Conservation (phyloP, 345 rosid species). For the Gossypioides kirkii region DNA sequence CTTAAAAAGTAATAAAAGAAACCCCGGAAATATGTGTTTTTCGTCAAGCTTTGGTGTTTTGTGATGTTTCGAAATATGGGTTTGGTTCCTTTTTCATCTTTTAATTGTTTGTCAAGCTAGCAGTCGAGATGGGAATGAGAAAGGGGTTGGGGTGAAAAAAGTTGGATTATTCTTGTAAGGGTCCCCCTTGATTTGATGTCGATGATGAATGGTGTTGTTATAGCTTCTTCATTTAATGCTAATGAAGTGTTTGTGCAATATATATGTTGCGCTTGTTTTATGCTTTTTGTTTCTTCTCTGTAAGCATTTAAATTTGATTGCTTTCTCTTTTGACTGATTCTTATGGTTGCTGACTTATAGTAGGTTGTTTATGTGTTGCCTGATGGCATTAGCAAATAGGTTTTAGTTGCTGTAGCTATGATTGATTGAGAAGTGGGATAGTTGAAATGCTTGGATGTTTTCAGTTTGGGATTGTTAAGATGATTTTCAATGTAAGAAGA, state of each 20-base stretch:
- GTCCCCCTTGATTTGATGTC: not conserved
- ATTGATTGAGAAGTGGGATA: not conserved
- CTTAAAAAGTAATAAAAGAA: conserved; percentile 35
- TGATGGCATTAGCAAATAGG: not conserved
- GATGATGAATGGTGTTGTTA: conserved; percentile 5
- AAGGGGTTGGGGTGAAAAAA: not conserved
- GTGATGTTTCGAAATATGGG: not conserved
- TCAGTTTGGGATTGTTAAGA: not conserved
- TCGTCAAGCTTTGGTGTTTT: not conserved
- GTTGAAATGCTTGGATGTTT: not conserved
- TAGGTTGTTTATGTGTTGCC: not conserved
- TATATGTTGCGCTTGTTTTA: not conserved
- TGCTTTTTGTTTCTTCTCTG: not conserved
- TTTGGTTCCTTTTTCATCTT: not conserved
- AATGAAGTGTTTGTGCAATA: not conserved
- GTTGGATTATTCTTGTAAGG: not conserved
- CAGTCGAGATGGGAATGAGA: not conserved
- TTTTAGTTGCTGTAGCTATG: not conserved
- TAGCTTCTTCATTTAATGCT: not conserved
- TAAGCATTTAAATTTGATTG: not conserved
- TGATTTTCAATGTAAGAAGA: not conserved
- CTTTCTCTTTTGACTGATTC: not conserved
- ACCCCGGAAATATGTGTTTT: not conserved
- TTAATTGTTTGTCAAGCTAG: not conserved
- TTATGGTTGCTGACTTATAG: not conserved